Base-by-base conservation (phyloP, 2,329 filamentous ascomycete genomes). In the Diaporthe helianthi region DNA sequence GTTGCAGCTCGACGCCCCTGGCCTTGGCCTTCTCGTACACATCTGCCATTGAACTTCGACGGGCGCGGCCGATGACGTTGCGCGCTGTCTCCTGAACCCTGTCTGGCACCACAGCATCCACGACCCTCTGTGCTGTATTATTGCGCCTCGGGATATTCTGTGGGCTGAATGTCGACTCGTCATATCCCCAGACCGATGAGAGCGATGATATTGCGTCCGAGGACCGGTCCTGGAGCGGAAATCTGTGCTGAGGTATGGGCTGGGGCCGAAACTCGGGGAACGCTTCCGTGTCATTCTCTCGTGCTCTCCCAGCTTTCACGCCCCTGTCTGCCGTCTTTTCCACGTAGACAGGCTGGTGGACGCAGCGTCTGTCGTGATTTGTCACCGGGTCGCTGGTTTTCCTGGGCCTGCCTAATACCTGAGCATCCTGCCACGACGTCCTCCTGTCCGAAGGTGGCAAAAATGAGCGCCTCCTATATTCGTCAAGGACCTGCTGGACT, bases 21-120 rank as follows among this genome's bases (percentile, higher is more conserved):
- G 46, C 29, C 69, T 73, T 72, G 38, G 73, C 72, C 58, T 72
- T 73, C 46, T 73, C 72, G 47, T 74, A 74, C 3, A 68, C 53
- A 36, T 73, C 71, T 31, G 44, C 49, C 36, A 74, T 67, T 3
- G 65, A 49, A 22, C 46, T 67, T 12, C 44, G 52, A 3, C 65
- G 52, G 12, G 65, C 65, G 7, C 41, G 53, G 15, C 41, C 46
- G 31, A 67, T 58, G 29, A 67, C 65, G 22, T 67, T 67, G 6
- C 65, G 65, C 1, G 65, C 65, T 13, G 65, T 67, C 29, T 67
- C 67, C 38, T 71, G 51, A 10, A 65, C 44, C 19, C 24, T 52
- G 29, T 68, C 67, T 15, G 67, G 67, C 15, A 68, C 66, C 17
- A 68, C 66, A n/a, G 66, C 66, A 19, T 61, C 67, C 8, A 63